Evolutionary conservation across 257 asterid genomes (phyloP).

Genomic region (Nicotiana attenuata): DNA sequence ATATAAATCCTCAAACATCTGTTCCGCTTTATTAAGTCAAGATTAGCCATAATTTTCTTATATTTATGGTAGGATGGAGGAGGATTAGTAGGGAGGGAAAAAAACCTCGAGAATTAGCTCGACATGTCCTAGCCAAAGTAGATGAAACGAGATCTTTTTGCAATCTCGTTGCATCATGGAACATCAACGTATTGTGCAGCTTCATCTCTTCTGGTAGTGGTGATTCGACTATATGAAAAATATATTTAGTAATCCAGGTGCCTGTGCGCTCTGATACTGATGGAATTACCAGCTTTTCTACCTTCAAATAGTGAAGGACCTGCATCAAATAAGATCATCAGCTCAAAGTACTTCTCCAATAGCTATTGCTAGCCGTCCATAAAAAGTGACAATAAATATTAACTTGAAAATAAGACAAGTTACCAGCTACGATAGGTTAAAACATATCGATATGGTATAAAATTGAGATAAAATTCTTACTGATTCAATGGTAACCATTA

Average conservation of each 20-base stretch:
- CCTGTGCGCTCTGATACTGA: constrained; percentile 26
- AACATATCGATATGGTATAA: neutral
- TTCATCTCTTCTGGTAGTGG: constrained; percentile 30
- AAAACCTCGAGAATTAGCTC: neutral
- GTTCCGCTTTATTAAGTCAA: neutral
- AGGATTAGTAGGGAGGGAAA: neutral
- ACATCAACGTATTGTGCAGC: constrained; percentile 38
- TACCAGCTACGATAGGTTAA: neutral
- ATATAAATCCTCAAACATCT: neutral
- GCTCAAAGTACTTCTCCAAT: neutral
- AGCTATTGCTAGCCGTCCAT: neutral
- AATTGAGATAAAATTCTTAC: constrained; percentile 13
- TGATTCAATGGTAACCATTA: constrained; percentile 46
- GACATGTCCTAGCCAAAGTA: constrained; percentile 9
- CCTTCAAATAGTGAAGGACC: constrained; percentile 41
- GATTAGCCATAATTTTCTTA: neutral
- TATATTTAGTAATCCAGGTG: constrained; percentile 32
- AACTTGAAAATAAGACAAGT: neutral
- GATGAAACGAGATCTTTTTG: constrained; percentile 30
- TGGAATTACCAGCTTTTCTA: constrained; percentile 47
- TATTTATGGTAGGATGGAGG: neutral
- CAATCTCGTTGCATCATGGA: constrained; percentile 40
- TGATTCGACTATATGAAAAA: constrained; percentile 18
- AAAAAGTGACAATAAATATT: neutral
- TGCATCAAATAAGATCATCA: constrained; percentile 6